These are phyloP conservation scores for Luffa acutangula DNA, from an alignment of 306 rosid genomes.

Conservation along the genomic window DNA sequence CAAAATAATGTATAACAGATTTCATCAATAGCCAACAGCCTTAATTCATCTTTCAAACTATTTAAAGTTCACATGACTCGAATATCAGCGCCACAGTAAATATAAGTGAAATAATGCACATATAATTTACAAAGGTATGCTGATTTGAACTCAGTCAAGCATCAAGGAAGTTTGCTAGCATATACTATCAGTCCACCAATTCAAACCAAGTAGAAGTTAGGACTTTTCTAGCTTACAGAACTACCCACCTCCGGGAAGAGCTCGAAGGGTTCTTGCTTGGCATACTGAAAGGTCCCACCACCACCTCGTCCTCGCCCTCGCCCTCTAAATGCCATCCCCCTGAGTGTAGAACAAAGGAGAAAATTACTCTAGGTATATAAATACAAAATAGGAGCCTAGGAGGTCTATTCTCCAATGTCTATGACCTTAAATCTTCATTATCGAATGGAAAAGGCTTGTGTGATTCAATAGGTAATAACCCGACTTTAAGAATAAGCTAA, in stretches of 20 bases:
- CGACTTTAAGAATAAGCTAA: no score
- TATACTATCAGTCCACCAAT: neutral
- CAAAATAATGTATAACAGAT: neutral
- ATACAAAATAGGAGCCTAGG: neutral
- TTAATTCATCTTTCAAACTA: neutral
- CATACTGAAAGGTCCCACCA: conserved; percentile 5
- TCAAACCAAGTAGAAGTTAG: neutral
- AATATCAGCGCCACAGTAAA: neutral
- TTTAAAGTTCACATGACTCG: neutral
- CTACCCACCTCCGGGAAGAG: conserved; percentile 13
- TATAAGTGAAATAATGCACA: neutral
- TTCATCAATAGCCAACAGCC: neutral
- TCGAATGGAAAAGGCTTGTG: neutral
- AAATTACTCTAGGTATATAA: neutral
- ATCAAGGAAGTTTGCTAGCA: neutral
- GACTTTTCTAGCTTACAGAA: neutral
- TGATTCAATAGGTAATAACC: neutral
- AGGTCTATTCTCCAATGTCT: neutral
- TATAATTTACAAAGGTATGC: neutral
- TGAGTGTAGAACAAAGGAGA: neutral
- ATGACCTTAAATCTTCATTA: neutral
- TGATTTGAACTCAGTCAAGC: neutral
- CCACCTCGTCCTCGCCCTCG: conserved; percentile 15
- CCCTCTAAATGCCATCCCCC: conserved; percentile 16
- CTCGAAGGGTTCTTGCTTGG: conserved; percentile 14